phyloP scores from a whole-genome alignment of 805 yeast genomes.

The Candida ponderosae region DNA sequence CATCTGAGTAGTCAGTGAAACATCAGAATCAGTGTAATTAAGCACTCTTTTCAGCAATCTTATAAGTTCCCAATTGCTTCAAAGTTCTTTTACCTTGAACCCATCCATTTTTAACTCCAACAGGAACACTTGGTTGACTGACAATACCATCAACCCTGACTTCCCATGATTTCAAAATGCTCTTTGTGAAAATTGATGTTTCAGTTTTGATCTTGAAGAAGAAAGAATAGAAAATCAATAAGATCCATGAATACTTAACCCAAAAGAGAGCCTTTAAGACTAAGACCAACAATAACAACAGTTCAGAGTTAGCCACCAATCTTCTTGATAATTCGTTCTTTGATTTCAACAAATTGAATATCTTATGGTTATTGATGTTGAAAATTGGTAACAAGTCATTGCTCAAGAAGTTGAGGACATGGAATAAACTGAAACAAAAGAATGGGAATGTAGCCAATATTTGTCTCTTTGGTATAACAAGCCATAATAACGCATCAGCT shows the following conservation, averaged over 20 bases:
- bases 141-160: constrained; percentile 54
- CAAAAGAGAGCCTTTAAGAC: constrained; percentile 50
- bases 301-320: constrained; percentile 53
- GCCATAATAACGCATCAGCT: constrained; percentile 44
- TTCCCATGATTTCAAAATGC: constrained; percentile 61
- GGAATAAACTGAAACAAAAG: constrained; percentile 73
- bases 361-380: constrained; percentile 15
- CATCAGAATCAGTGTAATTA: too few species aligned
- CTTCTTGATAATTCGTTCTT: constrained; percentile 55
- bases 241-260: constrained; percentile 54
- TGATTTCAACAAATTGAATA: constrained; percentile 38
- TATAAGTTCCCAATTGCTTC: constrained; percentile 2
- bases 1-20: too few species aligned
- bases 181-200: constrained; percentile 64
- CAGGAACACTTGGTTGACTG: constrained; percentile 46
- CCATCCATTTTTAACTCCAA: constrained; percentile 42
- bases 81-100: constrained; percentile 30
- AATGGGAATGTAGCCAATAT: constrained; percentile 66
- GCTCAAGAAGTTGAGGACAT: constrained; percentile 64
- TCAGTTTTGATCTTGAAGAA: constrained; percentile 78
- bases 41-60: too few species aligned
- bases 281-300: constrained; percentile 32
- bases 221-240: constrained; percentile 42
- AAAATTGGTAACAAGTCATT: constrained; percentile 60
- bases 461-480: constrained; percentile 49